phyloP scores from a whole-genome alignment of 345 rosid species.

The Hibiscus mutabilis region DNA sequence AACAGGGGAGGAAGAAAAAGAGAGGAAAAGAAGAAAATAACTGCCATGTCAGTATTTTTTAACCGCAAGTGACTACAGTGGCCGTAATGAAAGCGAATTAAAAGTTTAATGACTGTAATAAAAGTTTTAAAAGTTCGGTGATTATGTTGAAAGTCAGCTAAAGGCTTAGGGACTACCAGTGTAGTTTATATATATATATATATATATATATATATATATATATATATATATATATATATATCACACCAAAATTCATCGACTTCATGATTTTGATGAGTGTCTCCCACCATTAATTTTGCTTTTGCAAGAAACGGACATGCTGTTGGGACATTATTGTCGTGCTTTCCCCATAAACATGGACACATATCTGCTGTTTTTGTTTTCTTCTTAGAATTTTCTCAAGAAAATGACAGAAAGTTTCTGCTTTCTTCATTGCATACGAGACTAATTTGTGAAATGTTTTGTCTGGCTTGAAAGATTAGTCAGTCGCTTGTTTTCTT shows the following conservation, averaged over 20 bases:
- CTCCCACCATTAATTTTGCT: constrained; percentile 2
- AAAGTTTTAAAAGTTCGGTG: too few relatives aligned
- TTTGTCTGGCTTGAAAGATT: not conserved
- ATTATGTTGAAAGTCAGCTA: too few relatives aligned
- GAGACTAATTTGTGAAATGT: not conserved
- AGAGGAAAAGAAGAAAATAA: too few relatives aligned
- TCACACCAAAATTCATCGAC: not conserved
- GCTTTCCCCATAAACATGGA: not conserved
- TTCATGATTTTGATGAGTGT: not conserved
- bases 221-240: too few relatives aligned
- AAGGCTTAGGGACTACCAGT: too few relatives aligned
- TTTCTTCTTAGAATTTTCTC: not conserved
- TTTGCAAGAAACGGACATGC: not conserved
- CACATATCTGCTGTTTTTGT: not conserved
- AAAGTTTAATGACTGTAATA: too few relatives aligned
- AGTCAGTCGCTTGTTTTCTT: not conserved
- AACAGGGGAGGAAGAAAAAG: too few relatives aligned
- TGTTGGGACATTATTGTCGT: constrained; percentile 8
- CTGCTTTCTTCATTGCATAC: constrained; percentile 1
- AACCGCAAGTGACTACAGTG: too few relatives aligned
- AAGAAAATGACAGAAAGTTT: not conserved
- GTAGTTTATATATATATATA: too few relatives aligned
- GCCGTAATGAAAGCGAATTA: too few relatives aligned
- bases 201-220: too few relatives aligned
- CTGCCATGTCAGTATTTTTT: too few relatives aligned